phyloP scores from a whole-genome alignment of 1,139 yeast species.

The Wickerhamomyces sp. region DNA sequence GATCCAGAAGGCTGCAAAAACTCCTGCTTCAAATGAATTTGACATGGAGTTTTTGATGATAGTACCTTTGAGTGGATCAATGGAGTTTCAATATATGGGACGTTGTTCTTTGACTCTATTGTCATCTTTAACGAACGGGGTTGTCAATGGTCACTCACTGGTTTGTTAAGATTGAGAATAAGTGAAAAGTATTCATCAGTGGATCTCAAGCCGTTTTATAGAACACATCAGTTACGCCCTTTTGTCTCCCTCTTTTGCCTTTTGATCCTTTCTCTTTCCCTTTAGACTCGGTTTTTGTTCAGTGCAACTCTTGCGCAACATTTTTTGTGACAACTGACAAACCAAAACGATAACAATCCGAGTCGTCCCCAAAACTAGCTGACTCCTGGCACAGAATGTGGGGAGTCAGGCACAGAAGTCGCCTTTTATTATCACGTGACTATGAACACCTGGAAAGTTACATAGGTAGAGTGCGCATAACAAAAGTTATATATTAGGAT shows the following conservation, averaged over 20 bases:
- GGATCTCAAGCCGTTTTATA: neutral
- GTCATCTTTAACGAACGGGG: conserved; percentile 3
- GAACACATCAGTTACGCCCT: neutral
- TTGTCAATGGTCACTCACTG: neutral
- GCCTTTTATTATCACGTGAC: neutral
- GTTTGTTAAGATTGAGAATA: no score
- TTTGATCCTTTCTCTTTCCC: neutral
- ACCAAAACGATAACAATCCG: neutral
- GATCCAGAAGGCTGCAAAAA: conserved; percentile 68
- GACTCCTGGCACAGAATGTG: no score
- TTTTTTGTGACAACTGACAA: neutral
- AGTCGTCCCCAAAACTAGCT: no score
- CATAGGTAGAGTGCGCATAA: no score
- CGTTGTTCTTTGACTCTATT: conserved; percentile 7
- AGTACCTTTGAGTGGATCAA: conserved; percentile 34
- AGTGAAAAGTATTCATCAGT: neutral
- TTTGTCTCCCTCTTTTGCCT: neutral
- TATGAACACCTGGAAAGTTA: no score
- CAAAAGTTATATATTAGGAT: conserved; percentile 3
- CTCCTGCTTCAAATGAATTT: conserved; percentile 56
- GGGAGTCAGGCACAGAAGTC: neutral
- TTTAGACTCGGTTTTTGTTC: neutral
- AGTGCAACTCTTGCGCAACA: neutral
- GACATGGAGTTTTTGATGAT: conserved; percentile 37
- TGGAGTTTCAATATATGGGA: conserved; percentile 40